Evolutionary conservation across 2,329 filamentous ascomycete genomes (phyloP), one percentile per base, ranked within the genome.

Genomic region (Bertia moriformis): DNA sequence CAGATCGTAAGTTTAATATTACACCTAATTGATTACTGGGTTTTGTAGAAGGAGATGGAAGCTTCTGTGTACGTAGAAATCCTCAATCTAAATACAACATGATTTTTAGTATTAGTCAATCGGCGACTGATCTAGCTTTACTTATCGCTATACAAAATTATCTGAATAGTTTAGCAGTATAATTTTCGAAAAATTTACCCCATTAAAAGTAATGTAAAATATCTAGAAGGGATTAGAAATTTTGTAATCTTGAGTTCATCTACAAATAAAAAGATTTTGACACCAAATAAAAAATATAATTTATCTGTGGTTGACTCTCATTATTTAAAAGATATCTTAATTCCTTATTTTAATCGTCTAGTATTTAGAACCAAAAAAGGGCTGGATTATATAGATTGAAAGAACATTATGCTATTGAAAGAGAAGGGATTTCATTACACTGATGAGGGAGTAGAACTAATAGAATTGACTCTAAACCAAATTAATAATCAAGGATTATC

Each of bases 1-100:
- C 38, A 19, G 18, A 39, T 39, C 27, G 32, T 14, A 24, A 39
- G 32, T 29, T 39, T 39, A 39, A 39, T 30, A 39, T 39, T 29
- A 39, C 38, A 39, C 38, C 38, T 24, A 29, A 39, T 39, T 39
- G 38, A 39, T 39, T 39, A 10, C 22, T 39, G 32, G 38, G 38
- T 17, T 39, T 39, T 39, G 32, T 39, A 29, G 38, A 39, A 39
- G 38, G 38, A 24, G 38, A 39, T 29, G 22, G 38, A 24, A n/a
- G n/a, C n/a, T n/a, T n/a, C 24, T 39, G 22, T 39, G 27, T 39
- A 29, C 27, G 38, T 18, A 39, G 27, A 19, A 39, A 39, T 39
- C 38, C 19, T 5, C 38, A 39, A 14, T 29, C 27, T 18, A 39
- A 39, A 39, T 39, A 29, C 32, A 39, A 24, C 27, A 29, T 39